Base-by-base conservation (phyloP, 768 basidiomycete species). In the Panellus pusillus region DNA sequence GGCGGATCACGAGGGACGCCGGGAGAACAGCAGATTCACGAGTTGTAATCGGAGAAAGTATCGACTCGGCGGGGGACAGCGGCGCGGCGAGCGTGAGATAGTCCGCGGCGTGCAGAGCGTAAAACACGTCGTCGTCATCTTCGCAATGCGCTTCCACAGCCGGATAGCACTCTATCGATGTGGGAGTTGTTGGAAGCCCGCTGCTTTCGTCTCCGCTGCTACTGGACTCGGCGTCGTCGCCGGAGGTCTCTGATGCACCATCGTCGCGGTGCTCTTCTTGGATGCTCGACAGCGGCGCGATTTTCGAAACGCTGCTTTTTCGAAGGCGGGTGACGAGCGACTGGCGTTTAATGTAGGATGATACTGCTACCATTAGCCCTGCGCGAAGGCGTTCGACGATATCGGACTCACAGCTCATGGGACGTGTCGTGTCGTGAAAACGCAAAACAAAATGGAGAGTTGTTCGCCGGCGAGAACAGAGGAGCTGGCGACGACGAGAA, bases 41-140 rank as follows among this genome's bases (percentile, higher is more conserved):
- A 19, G 42, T n/a, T 5, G 47, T 27, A 24, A 24, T 24, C 1
- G 36, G 18, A 29, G 46, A 11, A 8, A 37, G 13, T 14, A 44
- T 9, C 11, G 47, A 42, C 24, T 43, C 44, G 36, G 54, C 48
- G 4, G 54, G 36, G 4, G 47, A 42, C 5, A 49, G 29, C 6
- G 48, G 50, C 31, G 39, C 47, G 13, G 36, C 14, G 32, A 58
- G 38, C 17, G 57, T 50, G 44, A 58, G 47, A 36, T 45, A 54
- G 14, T 39, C 39, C 40, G 44, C 9, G 4, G 57, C 52, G 40
- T 53, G 52, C 5, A 42, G 44, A 19, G 52, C 48, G 32, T 54
- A 58, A 40, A 42, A 58, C n/a, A n/a, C n/a, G n/a, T n/a, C n/a
- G 2, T 47, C 50, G 37, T 57, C 47, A 37, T 49, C 56, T 14